Percentiles rank a stretch among this genome's conserved stretches.
Evolutionary conservation across 2,329 filamentous ascomycete species (phyloP).

Genomic region (Diaporthe citriasiana): DNA sequence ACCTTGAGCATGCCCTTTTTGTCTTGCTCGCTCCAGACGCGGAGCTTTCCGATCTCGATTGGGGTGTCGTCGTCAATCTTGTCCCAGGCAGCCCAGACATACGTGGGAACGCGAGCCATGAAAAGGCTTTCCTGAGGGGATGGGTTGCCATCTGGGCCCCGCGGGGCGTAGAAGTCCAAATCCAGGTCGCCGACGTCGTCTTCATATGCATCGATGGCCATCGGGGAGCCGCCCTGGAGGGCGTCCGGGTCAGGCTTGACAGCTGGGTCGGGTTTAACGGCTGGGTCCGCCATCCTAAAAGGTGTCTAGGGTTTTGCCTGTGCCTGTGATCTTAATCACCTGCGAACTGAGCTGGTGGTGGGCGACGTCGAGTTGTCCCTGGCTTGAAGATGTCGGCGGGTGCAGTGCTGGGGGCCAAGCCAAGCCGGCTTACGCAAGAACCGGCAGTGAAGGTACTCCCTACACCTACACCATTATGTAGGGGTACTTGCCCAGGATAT

Average conservation of each 20-base stretch:
- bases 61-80: slow-evolving; percentile 84
- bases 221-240: slow-evolving; percentile 53
- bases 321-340: background rate
- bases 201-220: slow-evolving; percentile 71
- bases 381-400: background rate
- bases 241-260: slow-evolving; percentile 63
- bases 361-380: background rate
- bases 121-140: slow-evolving; percentile 67
- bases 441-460: background rate
- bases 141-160: slow-evolving; percentile 47
- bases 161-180: slow-evolving; percentile 67
- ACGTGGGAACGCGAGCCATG: slow-evolving; percentile 83
- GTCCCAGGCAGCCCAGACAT: slow-evolving; percentile 85
- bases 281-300: slow-evolving; percentile 42
- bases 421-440: slow-evolving; percentile 1
- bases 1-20: slow-evolving; percentile 49
- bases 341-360: background rate
- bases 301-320: background rate
- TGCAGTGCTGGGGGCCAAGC: background rate
- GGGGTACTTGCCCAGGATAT: background rate
- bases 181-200: slow-evolving; percentile 73
- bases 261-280: slow-evolving; percentile 61
- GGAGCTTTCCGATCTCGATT: slow-evolving; percentile 83
- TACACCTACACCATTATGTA: background rate
- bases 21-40: slow-evolving; percentile 69